These are phyloP conservation scores for Penicillium paradoxum DNA, from an alignment of 495 filamentous ascomycete genomes.

Conservation along the genomic window DNA sequence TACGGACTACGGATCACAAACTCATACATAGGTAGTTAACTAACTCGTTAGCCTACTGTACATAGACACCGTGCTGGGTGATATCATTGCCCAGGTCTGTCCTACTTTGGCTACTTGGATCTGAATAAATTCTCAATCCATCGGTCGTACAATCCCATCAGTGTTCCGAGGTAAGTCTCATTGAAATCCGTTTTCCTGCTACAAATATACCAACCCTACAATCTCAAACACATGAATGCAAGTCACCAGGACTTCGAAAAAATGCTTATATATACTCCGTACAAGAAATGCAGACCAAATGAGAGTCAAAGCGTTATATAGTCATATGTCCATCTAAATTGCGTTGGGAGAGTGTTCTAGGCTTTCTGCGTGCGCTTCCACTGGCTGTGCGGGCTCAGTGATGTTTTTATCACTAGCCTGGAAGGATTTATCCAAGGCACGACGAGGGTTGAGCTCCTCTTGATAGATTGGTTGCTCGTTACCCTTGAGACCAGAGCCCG, in stretches of 20 bases:
- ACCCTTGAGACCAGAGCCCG: slow-evolving; percentile 42
- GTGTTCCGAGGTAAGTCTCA: too few relatives aligned
- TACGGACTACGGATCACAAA: too few relatives aligned
- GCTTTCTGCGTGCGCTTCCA: not conserved
- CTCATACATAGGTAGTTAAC: too few relatives aligned
- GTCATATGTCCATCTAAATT: not conserved
- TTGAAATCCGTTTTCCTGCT: too few relatives aligned
- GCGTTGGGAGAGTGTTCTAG: not conserved
- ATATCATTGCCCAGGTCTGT: too few relatives aligned
- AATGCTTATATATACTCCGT: not conserved
- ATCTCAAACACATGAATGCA: not conserved
- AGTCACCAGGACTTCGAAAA: not conserved
- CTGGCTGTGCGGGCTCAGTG: slow-evolving; percentile 1
- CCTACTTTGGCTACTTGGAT: too few relatives aligned
- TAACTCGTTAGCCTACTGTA: too few relatives aligned
- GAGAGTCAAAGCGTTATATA: not conserved
- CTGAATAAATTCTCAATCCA: not conserved
- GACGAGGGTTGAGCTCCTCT: slow-evolving; percentile 26
- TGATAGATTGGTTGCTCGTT: slow-evolving; percentile 38
- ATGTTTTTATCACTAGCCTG: not conserved
- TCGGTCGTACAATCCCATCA: not conserved
- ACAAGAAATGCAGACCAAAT: not conserved
- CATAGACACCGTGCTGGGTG: too few relatives aligned
- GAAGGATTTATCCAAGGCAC: not conserved
- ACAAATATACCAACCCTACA: too few relatives aligned